Evolutionary conservation across 192 early-diverging fungal species (phyloP).

Genomic region (Coemansia sp.): DNA sequence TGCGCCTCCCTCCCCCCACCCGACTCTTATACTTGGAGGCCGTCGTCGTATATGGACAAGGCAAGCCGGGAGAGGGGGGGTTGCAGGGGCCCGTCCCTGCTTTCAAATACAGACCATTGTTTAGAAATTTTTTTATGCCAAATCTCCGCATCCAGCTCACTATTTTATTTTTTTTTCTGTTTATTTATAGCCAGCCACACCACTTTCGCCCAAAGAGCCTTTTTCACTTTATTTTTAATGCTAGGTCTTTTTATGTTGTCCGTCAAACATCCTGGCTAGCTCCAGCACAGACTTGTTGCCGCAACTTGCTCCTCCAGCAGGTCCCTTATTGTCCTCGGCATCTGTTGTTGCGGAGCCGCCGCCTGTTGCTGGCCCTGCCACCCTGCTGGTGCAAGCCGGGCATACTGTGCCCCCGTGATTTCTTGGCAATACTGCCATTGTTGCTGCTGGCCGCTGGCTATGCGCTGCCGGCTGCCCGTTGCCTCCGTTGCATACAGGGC

Average conservation of each 20-base stretch:
- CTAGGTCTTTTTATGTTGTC: background rate
- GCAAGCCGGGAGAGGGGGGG: conserved; percentile 1
- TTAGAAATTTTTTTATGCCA: no score
- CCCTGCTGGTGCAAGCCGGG: conserved; percentile 12
- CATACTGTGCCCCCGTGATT: conserved; percentile 1
- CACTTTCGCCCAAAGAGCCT: no score
- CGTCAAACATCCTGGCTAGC: conserved; percentile 48
- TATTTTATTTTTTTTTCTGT: no score
- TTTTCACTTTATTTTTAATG: no score
- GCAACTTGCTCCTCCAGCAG: background rate
- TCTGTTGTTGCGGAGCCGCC: background rate
- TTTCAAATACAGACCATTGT: no score
- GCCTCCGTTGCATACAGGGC: background rate
- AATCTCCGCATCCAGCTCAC: no score
- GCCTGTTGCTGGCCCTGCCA: background rate
- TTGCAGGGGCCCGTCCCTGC: no score
- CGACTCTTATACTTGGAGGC: background rate
- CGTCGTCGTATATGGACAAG: no score
- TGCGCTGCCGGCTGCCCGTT: conserved; percentile 1
- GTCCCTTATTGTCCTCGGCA: background rate
- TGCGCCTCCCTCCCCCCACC: background rate
- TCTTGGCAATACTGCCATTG: background rate
- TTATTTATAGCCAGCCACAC: no score
- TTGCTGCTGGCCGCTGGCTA: background rate
- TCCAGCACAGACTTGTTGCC: conserved; percentile 28